A percentile compares a stretch with the other conserved stretches of the same genome.
These are phyloP conservation scores for Phoma herbarum DNA, from an alignment of 2,329 filamentous ascomycete genomes.

Conservation along the genomic window DNA sequence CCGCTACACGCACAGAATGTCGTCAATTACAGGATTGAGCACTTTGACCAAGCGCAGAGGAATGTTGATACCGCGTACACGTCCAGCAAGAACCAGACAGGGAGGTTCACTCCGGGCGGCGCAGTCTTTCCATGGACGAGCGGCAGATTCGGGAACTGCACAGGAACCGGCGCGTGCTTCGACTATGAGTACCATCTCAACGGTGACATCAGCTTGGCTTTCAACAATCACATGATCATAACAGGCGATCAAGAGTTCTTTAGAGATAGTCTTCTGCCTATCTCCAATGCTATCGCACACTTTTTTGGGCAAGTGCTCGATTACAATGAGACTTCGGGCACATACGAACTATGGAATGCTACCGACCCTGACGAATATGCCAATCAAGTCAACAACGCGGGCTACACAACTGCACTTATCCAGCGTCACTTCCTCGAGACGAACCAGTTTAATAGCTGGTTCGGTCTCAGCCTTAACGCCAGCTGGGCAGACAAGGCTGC, in stretches of 20 bases:
- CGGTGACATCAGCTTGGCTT: slow-evolving; percentile 70
- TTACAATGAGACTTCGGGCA: slow-evolving; percentile 60
- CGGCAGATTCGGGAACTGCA: slow-evolving; percentile 73
- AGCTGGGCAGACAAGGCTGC: slow-evolving; percentile 66
- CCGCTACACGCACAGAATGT: slow-evolving; percentile 70
- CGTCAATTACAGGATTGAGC: slow-evolving; percentile 68
- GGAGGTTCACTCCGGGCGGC: slow-evolving; percentile 64
- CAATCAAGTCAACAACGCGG: slow-evolving; percentile 72
- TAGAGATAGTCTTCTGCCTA: slow-evolving; percentile 64
- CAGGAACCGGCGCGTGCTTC: slow-evolving; percentile 67
- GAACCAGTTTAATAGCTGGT: slow-evolving; percentile 65
- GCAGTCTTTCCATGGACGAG: slow-evolving; percentile 75
- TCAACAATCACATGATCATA: slow-evolving; percentile 68
- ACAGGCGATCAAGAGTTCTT: slow-evolving; percentile 68
- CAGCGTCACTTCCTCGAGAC: slow-evolving; percentile 64
- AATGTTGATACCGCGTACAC: slow-evolving; percentile 66
- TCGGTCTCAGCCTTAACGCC: slow-evolving; percentile 63
- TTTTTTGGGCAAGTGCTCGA: slow-evolving; percentile 68
- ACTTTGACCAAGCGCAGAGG: slow-evolving; percentile 65
- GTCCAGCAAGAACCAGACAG: slow-evolving; percentile 68
- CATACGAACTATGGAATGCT: slow-evolving; percentile 59
- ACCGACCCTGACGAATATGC: slow-evolving; percentile 79
- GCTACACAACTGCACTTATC: slow-evolving; percentile 72
- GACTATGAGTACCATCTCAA: slow-evolving; percentile 79
- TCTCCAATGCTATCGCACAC: slow-evolving; percentile 70